phyloP scores from a whole-genome alignment of 2,329 filamentous ascomycete species.

The Corinectria fuckeliana region DNA sequence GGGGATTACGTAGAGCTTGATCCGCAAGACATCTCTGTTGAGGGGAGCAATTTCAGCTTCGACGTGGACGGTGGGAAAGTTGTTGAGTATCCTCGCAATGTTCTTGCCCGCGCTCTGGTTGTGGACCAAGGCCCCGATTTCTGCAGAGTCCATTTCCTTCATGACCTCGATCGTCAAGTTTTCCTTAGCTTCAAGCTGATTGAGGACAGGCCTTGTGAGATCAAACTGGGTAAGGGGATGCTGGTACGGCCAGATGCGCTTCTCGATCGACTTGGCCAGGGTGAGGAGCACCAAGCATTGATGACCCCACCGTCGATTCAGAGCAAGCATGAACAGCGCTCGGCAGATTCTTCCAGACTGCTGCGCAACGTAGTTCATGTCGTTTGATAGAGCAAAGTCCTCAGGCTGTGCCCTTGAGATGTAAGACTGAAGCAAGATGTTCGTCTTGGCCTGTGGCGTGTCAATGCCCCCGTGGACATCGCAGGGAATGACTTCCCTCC shows the following conservation, averaged over 20 bases:
- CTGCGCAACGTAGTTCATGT: constrained; percentile 93
- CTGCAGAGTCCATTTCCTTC: constrained; percentile 89
- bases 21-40: constrained; percentile 92
- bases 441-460: constrained; percentile 87
- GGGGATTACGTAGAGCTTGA: constrained; percentile 83
- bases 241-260: constrained; percentile 91
- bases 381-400: constrained; percentile 91
- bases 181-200: constrained; percentile 84
- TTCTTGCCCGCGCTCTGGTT: constrained; percentile 87
- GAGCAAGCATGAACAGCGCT: constrained; percentile 94
- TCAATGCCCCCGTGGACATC: constrained; percentile 77
- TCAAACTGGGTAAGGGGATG: constrained; percentile 97
- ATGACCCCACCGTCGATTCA: constrained; percentile 94
- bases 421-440: constrained; percentile 91
- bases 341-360: constrained; percentile 94
- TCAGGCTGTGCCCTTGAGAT: constrained; percentile 88
- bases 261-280: constrained; percentile 96
- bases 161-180: constrained; percentile 79
- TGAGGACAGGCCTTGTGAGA: constrained; percentile 80
- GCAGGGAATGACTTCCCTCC: constrained; percentile 74
- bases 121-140: constrained; percentile 90
- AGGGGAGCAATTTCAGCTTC: constrained; percentile 95
- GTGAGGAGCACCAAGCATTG: constrained; percentile 91
- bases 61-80: constrained; percentile 89
- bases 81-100: constrained; percentile 81